These are phyloP conservation scores for Xylaria sp. DNA, from an alignment of 2,329 filamentous ascomycete species.

Conservation along the genomic window DNA sequence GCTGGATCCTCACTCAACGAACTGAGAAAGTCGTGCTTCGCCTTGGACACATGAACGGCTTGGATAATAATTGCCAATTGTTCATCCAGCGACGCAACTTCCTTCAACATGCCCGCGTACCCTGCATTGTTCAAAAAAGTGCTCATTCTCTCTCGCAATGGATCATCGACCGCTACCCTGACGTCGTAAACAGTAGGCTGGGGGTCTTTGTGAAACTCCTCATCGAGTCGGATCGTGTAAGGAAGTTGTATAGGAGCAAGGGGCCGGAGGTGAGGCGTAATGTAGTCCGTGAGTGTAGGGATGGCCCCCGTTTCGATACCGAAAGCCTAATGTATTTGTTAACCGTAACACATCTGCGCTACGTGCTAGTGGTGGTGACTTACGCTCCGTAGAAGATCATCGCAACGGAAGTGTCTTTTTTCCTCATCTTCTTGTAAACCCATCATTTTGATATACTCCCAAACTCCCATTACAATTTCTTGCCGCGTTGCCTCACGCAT, in stretches of 20 bases:
- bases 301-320: slow-evolving; percentile 82
- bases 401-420: slow-evolving; percentile 89
- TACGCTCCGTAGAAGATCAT: slow-evolving; percentile 80
- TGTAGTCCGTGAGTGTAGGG: slow-evolving; percentile 80
- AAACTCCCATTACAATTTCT: slow-evolving; percentile 87
- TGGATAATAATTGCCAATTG: slow-evolving; percentile 84
- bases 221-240: slow-evolving; percentile 94
- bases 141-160: slow-evolving; percentile 70
- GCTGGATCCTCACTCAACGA: slow-evolving; percentile 81
- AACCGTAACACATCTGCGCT: slow-evolving; percentile 27
- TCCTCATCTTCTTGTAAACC: slow-evolving; percentile 93
- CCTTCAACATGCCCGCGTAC: slow-evolving; percentile 74
- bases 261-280: slow-evolving; percentile 77
- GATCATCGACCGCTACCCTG: slow-evolving; percentile 82
- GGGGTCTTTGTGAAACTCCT: slow-evolving; percentile 76
- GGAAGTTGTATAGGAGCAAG: slow-evolving; percentile 81
- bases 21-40: slow-evolving; percentile 87
- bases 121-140: slow-evolving; percentile 71
- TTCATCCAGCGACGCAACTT: slow-evolving; percentile 80
- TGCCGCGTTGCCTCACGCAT: slow-evolving; percentile 85
- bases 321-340: slow-evolving; percentile 59
- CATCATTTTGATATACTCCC: slow-evolving; percentile 90
- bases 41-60: slow-evolving; percentile 81
- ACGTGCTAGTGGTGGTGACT: slow-evolving; percentile 37
- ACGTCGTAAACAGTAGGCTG: slow-evolving; percentile 89